phyloP scores from a whole-genome alignment of 306 rosid genomes.

The Castanopsis chinensis region DNA sequence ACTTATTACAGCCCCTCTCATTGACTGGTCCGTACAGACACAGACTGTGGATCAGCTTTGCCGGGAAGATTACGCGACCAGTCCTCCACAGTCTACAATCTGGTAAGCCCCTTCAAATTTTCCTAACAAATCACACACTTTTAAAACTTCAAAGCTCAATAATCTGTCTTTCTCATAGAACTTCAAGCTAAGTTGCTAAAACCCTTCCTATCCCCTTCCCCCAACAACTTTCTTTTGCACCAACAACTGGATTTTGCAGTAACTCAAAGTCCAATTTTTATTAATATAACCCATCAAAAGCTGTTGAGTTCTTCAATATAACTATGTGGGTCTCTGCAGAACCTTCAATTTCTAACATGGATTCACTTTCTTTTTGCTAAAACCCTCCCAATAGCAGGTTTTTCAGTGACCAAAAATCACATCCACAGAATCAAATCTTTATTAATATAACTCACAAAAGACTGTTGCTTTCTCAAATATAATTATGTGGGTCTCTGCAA shows the following conservation, averaged over 20 bases:
- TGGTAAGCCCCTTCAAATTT: not conserved
- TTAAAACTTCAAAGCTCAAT: not conserved
- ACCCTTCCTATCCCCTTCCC: not conserved
- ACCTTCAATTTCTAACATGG: too few species aligned
- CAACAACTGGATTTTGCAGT: too few species aligned
- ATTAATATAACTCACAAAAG: not conserved
- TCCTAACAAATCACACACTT: not conserved
- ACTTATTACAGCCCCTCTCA: not conserved
- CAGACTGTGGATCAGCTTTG: not conserved
- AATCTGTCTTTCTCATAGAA: not conserved
- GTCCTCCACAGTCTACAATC: not conserved
- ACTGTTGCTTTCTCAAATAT: constrained; percentile 21
- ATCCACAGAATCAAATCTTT: not conserved
- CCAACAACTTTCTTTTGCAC: not conserved
- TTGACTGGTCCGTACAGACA: not conserved
- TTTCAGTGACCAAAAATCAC: not conserved
- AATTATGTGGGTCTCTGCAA: constrained; percentile 22
- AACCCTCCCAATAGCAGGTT: not conserved
- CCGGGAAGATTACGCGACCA: not conserved
- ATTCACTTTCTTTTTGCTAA: too few species aligned
- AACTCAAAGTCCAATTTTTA: too few species aligned
- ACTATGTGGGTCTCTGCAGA: too few species aligned
- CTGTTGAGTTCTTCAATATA: too few species aligned
- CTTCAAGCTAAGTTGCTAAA: not conserved
- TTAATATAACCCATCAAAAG: too few species aligned